Evolutionary conservation across 139 green algal species (phyloP).

Genomic region (Yamagishiella unicocca): DNA sequence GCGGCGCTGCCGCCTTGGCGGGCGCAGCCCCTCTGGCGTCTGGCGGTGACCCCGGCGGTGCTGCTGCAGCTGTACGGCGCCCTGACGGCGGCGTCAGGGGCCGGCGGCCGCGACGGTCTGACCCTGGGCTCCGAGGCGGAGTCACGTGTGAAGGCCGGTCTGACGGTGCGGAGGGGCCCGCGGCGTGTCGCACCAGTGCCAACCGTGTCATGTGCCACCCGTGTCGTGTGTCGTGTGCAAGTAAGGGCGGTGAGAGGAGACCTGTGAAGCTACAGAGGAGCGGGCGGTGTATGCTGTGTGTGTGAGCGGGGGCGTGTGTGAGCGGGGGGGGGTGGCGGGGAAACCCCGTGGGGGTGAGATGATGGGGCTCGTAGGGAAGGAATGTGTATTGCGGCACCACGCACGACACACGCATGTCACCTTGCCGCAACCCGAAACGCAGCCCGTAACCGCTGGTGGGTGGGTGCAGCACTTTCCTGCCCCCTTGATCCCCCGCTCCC

Average conservation of each 20-base stretch:
- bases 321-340: too few relatives aligned
- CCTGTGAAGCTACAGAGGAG: too few relatives aligned
- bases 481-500: background rate
- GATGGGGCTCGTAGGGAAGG: background rate
- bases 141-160: background rate
- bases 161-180: background rate
- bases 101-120: background rate
- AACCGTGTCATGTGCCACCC: too few relatives aligned
- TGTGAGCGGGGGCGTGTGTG: too few relatives aligned
- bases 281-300: too few relatives aligned
- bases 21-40: conserved; percentile 12
- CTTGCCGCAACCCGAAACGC: background rate
- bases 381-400: background rate
- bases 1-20: conserved; percentile 27
- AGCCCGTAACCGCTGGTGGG: too few relatives aligned
- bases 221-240: background rate
- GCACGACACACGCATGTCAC: background rate
- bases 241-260: background rate
- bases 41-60: background rate
- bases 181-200: too few relatives aligned
- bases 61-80: conserved; percentile 1
- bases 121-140: background rate
- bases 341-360: too few relatives aligned
- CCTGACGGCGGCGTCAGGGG: background rate
- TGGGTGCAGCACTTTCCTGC: background rate